Base-by-base conservation (phyloP, 352 stramenopile genomes). In the Phytophthora pinifolia region DNA sequence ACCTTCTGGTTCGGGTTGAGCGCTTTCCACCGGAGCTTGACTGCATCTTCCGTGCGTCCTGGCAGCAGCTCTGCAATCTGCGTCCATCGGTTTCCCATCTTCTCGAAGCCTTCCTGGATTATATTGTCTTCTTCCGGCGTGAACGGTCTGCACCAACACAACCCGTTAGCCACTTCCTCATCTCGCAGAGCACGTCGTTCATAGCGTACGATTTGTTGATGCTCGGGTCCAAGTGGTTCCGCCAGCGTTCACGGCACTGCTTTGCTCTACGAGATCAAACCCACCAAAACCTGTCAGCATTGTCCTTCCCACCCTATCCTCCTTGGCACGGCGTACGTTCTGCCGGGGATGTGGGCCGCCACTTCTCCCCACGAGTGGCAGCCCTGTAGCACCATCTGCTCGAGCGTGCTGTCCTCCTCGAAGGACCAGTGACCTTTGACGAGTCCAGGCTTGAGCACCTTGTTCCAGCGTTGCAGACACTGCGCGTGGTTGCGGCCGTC, bases 181-280 rank as follows among this genome's bases (percentile, higher is more conserved):
- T 15, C 22, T 50, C 20, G 37, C 18, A 15, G 52, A 43, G 20
- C 20, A 54, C 25, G 30, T 25, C 18, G 5, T 46, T 34, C 6
- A 30, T 4, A 32, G 20, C 75, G 41, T 73, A 92, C 81, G 66
- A 70, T 75, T 89, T 89, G 65, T 88, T 92, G 55, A 98, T 88
- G 46, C 87, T 93, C 32, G 96, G 96, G 73, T 98, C 92, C 49
- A 98, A 79, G 68, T 98, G 94, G 71, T 98, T 98, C 30, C 97
- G 80, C 88, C 94, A 99, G 14, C 96, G 89, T 57, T 99, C 94
- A 8, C 96, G 87, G 58, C 96, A 99, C 65, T 98, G 96, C 68
- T 99, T 98, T 2, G 86, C 78, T 35, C 83, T 94, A 61, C 13
- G 51, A 47, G 10, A 34, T 12, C 73, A 72, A 92, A 14, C 63